Evolutionary conservation across 2,329 filamentous ascomycete genomes (phyloP).

Genomic region (Fusarium buxicola): DNA sequence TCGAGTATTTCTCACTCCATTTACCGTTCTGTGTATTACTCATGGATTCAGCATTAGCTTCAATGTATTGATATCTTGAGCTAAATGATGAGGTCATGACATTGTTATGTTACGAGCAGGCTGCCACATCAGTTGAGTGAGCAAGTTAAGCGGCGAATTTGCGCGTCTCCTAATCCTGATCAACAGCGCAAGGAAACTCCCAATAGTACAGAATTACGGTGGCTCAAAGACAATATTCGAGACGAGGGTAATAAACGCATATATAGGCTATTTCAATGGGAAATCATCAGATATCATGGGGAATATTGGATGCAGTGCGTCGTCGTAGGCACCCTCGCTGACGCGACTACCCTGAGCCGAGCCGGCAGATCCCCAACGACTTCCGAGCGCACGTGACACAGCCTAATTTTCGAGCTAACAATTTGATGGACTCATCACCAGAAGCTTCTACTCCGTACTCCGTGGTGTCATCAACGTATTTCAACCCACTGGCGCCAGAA

Average conservation of each 20-base stretch:
- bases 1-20: neutral
- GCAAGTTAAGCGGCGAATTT: neutral
- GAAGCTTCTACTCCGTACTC: conserved; percentile 42
- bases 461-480: conserved; percentile 48
- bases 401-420: conserved; percentile 48
- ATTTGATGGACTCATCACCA: conserved; percentile 43
- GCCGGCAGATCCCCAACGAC: conserved; percentile 26
- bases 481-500: conserved; percentile 38
- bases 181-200: neutral
- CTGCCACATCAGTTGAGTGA: conserved; percentile 20
- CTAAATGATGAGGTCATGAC: conserved; percentile 19
- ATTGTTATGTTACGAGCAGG: neutral
- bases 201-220: neutral
- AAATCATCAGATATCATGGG: neutral
- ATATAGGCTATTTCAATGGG: neutral
- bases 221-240: neutral
- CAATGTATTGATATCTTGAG: neutral
- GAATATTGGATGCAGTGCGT: conserved; percentile 8
- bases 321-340: conserved; percentile 31
- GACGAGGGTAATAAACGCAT: neutral
- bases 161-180: neutral
- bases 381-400: conserved; percentile 47
- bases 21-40: neutral
- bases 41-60: conserved; percentile 17
- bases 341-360: conserved; percentile 17